Percentiles rank a stretch among this genome's conserved stretches.
Conservation (phyloP, 805 yeast species). For the Brettanomyces nanus region DNA sequence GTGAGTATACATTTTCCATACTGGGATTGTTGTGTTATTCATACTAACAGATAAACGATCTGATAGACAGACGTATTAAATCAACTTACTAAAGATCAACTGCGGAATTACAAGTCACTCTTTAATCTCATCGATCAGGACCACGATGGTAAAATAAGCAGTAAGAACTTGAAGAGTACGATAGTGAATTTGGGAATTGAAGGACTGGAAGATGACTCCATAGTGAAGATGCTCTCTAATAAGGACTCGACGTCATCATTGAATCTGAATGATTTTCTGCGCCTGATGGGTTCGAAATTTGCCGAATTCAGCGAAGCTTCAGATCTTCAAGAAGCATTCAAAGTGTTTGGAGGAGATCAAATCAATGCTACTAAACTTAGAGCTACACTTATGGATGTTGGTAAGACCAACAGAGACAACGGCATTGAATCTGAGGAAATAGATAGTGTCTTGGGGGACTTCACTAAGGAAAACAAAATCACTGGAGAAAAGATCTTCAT, state of each 20-base stretch:
- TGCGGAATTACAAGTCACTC: conserved; percentile 60
- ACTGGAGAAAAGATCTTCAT: conserved; percentile 52
- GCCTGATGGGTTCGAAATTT: conserved; percentile 50
- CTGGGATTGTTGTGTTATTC: too few species aligned
- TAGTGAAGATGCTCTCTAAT: conserved; percentile 42
- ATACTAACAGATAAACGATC: too few species aligned
- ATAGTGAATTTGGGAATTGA: conserved; percentile 44
- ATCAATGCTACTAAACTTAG: conserved; percentile 2
- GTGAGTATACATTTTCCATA: too few species aligned
- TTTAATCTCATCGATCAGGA: conserved; percentile 79
- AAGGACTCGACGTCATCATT: conserved; percentile 27
- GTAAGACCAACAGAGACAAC: conserved; percentile 23
- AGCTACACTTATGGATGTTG: conserved; percentile 36
- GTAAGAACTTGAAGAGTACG: conserved; percentile 46
- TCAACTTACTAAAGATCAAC: conserved; percentile 52
- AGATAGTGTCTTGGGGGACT: conserved; percentile 43
- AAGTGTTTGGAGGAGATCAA: conserved; percentile 33
- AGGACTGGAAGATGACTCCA: conserved; percentile 30
- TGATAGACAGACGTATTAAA: too few species aligned
- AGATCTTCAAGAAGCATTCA: conserved; percentile 53
- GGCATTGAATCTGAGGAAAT: conserved; percentile 32
- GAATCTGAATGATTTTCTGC: conserved; percentile 58
- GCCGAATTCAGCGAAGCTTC: conserved; percentile 39
- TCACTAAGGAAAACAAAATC: conserved; percentile 43
- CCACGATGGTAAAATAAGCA: conserved; percentile 58